Evolutionary conservation across 2,329 filamentous ascomycete species (phyloP).

Genomic region (Fusarium pininemorale): DNA sequence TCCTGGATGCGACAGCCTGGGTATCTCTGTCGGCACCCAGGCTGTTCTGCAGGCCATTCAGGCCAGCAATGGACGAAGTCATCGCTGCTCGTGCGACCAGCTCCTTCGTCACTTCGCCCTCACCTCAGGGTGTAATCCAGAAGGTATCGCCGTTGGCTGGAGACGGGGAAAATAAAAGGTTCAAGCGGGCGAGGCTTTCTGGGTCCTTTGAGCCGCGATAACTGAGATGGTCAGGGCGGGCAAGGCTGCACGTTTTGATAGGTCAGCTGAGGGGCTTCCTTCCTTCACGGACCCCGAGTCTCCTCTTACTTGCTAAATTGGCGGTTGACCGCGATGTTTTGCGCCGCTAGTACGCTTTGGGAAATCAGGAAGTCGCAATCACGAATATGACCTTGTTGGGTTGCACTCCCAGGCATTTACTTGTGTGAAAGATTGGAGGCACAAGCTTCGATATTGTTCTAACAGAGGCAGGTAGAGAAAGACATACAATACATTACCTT

Average conservation of each 20-base stretch:
- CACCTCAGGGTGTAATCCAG: constrained; percentile 26
- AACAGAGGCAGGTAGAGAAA: background rate
- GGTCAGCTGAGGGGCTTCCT: constrained; percentile 24
- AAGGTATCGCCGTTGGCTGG: constrained; percentile 29
- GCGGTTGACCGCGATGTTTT: constrained; percentile 22
- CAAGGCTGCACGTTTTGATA: constrained; percentile 37
- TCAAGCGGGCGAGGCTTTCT: constrained; percentile 43
- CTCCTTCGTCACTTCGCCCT: constrained; percentile 61
- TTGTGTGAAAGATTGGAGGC: background rate
- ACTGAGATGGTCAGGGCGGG: constrained; percentile 38
- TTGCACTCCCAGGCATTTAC: background rate
- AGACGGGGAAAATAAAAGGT: constrained; percentile 42
- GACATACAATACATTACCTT: background rate
- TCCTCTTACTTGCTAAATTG: constrained; percentile 33
- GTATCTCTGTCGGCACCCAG: constrained; percentile 35
- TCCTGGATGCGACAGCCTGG: constrained; percentile 37
- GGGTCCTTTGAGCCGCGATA: constrained; percentile 43
- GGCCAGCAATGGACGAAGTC: constrained; percentile 66
- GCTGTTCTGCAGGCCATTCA: constrained; percentile 40
- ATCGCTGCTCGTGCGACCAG: constrained; percentile 65
- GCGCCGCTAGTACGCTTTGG: constrained; percentile 27
- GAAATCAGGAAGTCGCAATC: constrained; percentile 15
- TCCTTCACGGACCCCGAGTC: constrained; percentile 28
- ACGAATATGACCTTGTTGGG: constrained; percentile 5
- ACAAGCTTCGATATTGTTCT: background rate